Evolutionary conservation across 306 rosid species (phyloP).

Genomic region (Rosa chinensis): DNA sequence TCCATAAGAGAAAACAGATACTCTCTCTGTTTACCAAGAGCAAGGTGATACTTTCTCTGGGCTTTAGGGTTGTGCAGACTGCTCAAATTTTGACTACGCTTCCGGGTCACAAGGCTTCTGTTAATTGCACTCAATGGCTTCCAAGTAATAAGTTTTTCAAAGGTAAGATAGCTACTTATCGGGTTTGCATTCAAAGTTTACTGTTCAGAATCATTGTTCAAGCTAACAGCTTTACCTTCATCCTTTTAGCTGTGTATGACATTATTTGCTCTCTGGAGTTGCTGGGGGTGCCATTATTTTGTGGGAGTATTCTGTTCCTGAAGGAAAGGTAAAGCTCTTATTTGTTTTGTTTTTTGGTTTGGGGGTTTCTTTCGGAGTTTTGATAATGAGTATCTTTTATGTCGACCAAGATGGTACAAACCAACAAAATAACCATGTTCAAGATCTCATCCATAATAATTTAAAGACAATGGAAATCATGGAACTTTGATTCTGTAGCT

Average conservation of each 20-base stretch:
- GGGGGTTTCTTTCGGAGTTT: no score
- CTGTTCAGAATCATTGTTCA: not conserved
- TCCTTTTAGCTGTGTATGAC: conserved; percentile 48
- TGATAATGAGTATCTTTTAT: no score
- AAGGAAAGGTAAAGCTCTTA: conserved; percentile 55
- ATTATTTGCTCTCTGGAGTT: conserved; percentile 88
- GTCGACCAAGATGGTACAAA: no score
- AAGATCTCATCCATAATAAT: no score
- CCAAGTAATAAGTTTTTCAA: conserved; percentile 73
- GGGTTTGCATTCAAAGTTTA: not conserved
- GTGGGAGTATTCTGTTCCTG: conserved; percentile 68
- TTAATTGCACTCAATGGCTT: conserved; percentile 94
- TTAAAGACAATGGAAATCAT: no score
- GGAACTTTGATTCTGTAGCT: no score
- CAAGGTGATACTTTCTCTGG: conserved; percentile 10
- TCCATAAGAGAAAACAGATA: not conserved
- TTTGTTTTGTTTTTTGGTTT: no score
- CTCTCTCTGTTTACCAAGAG: not conserved
- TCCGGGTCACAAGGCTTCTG: conserved; percentile 82
- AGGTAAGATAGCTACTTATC: conserved; percentile 40
- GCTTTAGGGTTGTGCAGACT: conserved; percentile 43
- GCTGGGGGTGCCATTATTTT: conserved; percentile 70
- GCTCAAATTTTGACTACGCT: conserved; percentile 92
- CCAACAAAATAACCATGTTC: no score
- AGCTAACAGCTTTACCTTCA: not conserved